Conservation (phyloP, 306 rosid species). For the Lablab purpureus region DNA sequence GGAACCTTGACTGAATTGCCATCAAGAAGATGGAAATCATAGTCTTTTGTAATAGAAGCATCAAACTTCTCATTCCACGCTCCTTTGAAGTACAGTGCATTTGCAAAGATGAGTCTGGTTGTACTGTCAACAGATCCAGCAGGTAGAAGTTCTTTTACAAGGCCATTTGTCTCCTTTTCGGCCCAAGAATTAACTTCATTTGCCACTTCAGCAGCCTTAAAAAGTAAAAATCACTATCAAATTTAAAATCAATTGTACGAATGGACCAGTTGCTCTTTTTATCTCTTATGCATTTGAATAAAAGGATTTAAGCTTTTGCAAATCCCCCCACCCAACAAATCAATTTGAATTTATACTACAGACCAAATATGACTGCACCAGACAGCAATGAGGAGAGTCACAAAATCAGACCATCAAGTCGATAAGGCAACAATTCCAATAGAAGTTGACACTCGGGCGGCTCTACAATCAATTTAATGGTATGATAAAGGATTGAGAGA, state of each 20-base stretch:
- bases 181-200: slow-evolving; percentile 79
- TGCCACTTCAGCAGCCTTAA: slow-evolving; percentile 68
- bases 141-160: slow-evolving; percentile 74
- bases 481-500: not conserved
- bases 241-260: not conserved
- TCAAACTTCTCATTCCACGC: slow-evolving; percentile 72
- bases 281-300: not conserved
- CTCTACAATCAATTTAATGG: slow-evolving; percentile 19
- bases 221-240: slow-evolving; percentile 21
- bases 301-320: not conserved
- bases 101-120: slow-evolving; percentile 71
- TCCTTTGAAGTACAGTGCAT: slow-evolving; percentile 88
- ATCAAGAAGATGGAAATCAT: slow-evolving; percentile 66
- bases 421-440: not conserved
- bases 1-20: slow-evolving; percentile 71
- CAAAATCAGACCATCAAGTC: slow-evolving; percentile 1
- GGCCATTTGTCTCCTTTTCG: slow-evolving; percentile 75
- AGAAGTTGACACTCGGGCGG: not conserved
- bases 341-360: not conserved
- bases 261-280: slow-evolving; percentile 1
- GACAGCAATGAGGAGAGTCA: not conserved
- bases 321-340: not conserved
- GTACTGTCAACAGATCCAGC: slow-evolving; percentile 57
- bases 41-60: slow-evolving; percentile 60
- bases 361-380: not conserved